These are phyloP conservation scores for Ricinus communis DNA, from an alignment of 345 rosid species.

Conservation along the genomic window DNA sequence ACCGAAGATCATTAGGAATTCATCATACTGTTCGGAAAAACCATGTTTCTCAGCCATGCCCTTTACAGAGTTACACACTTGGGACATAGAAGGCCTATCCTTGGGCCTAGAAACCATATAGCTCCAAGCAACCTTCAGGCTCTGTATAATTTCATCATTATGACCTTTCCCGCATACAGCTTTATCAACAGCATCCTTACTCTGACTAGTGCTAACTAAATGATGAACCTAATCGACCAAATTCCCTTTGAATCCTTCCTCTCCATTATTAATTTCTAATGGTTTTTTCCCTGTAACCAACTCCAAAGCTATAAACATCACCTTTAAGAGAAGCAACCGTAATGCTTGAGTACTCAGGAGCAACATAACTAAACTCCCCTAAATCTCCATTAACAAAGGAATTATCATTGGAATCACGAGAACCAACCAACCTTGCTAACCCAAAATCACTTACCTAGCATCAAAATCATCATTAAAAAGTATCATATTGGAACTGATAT, in stretches of 20 bases:
- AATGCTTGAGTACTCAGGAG: slow-evolving; percentile 72
- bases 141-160: slow-evolving; percentile 65
- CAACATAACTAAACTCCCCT: slow-evolving; percentile 86
- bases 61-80: slow-evolving; percentile 63
- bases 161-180: slow-evolving; percentile 49
- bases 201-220: slow-evolving; percentile 47
- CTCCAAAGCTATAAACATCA: slow-evolving; percentile 81
- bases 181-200: slow-evolving; percentile 51
- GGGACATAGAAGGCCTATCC: slow-evolving; percentile 75
- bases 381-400: slow-evolving; percentile 55
- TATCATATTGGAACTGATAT: slow-evolving; percentile 72
- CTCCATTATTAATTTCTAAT: slow-evolving; percentile 35
- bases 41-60: slow-evolving; percentile 49
- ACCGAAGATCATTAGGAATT: slow-evolving; percentile 65
- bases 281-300: slow-evolving; percentile 66
- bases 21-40: slow-evolving; percentile 53
- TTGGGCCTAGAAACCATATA: slow-evolving; percentile 67
- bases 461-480: slow-evolving; percentile 82
- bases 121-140: slow-evolving; percentile 54
- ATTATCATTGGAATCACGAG: slow-evolving; percentile 45
- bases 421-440: slow-evolving; percentile 56
- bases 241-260: slow-evolving; percentile 60
- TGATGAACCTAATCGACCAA: slow-evolving; percentile 78
- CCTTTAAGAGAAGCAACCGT: slow-evolving; percentile 69
- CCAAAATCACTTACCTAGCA: slow-evolving; percentile 78